Percentiles rank a stretch among this genome's conserved stretches.
phyloP scores from a whole-genome alignment of 129 eudicot species.

The Centella asiatica region DNA sequence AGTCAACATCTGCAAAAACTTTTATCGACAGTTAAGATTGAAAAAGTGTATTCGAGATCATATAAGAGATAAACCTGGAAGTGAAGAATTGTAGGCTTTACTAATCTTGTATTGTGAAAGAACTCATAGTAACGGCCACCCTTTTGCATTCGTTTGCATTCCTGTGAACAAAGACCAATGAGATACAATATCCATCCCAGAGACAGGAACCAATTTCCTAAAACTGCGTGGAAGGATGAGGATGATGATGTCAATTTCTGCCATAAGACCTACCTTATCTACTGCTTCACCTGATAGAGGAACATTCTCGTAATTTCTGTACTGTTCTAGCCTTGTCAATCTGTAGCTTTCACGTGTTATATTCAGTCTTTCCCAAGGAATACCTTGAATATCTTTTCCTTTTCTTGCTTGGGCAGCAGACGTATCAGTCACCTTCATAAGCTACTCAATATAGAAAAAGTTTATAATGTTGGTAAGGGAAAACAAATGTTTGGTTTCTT shows the following conservation, averaged over 20 bases:
- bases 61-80: constrained; percentile 50
- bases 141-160: constrained; percentile 58
- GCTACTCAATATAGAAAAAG: constrained; percentile 21
- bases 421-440: constrained; percentile 65
- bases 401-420: constrained; percentile 73
- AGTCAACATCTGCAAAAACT: not conserved
- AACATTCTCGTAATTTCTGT: constrained; percentile 73
- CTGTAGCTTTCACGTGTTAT: constrained; percentile 74
- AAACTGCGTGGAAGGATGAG: not conserved
- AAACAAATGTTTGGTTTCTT: not conserved
- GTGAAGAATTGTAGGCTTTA: constrained; percentile 92
- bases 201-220: not conserved
- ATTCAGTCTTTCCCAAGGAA: constrained; percentile 81
- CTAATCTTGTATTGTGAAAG: constrained; percentile 67
- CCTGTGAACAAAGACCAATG: constrained; percentile 26
- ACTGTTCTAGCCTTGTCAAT: constrained; percentile 66
- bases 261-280: constrained; percentile 38
- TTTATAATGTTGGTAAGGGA: not conserved
- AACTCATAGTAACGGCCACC: constrained; percentile 75
- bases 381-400: constrained; percentile 91
- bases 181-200: not conserved
- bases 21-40: not conserved
- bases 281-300: constrained; percentile 69
- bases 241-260: not conserved
- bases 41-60: not conserved